phyloP scores from a whole-genome alignment of 2,329 filamentous ascomycete genomes.

The Bipolaris gigantea region DNA sequence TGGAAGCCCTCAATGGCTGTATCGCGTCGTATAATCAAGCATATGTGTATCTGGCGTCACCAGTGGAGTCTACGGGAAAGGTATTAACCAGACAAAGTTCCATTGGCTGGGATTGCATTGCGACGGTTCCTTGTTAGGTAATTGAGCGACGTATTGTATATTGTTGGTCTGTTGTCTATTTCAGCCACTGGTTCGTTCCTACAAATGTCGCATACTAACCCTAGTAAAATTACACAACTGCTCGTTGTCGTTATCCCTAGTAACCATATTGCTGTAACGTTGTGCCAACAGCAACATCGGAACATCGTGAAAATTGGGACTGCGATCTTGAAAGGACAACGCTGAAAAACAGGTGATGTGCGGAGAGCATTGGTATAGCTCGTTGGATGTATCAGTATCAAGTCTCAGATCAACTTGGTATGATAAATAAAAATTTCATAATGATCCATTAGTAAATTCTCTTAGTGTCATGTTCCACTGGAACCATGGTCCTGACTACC shows the following conservation, averaged over 20 bases:
- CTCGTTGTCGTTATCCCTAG: too few species aligned
- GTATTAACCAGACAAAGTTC: too few species aligned
- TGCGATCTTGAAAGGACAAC: neutral
- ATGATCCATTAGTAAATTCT: neutral
- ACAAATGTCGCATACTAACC: neutral
- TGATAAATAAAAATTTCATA: neutral
- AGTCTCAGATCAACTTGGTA: neutral
- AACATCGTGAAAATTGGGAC: neutral
- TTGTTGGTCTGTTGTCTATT: neutral
- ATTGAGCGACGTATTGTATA: too few species aligned
- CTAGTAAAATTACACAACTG: neutral
- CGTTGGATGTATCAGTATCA: neutral
- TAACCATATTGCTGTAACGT: neutral
- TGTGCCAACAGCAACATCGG: neutral
- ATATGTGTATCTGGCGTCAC: too few species aligned
- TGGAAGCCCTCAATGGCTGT: neutral
- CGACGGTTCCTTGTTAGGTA: neutral
- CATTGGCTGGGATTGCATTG: neutral
- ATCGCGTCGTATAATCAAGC: neutral
- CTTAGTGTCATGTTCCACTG: slow-evolving; percentile 5
- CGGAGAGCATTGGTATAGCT: neutral
- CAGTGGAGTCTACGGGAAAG: too few species aligned
- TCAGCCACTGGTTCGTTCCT: neutral
- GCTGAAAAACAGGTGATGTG: neutral
- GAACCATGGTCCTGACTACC: slow-evolving; percentile 2